Evolutionary conservation across 2,329 filamentous ascomycete species (phyloP).

Genomic region (Epichloe gansuensis): DNA sequence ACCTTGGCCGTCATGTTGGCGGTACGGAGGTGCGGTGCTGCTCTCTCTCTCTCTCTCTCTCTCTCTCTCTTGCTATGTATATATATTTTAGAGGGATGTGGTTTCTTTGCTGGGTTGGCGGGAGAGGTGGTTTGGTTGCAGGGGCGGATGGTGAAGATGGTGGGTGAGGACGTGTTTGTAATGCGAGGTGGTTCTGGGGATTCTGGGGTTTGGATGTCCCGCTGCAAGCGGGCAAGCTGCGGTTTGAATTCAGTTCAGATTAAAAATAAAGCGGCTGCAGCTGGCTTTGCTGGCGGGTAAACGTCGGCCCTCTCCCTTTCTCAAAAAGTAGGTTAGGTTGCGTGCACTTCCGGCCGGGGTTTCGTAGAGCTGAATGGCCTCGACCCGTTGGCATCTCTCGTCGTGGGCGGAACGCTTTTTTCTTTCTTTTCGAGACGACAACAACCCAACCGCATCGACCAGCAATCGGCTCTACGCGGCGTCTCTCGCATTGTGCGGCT

Average conservation of each 20-base stretch:
- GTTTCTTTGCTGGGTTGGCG: not conserved
- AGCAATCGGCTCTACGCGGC: slow-evolving; percentile 6
- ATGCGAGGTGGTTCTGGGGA: too few species aligned
- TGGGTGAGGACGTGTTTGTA: not conserved
- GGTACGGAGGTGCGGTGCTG: not conserved
- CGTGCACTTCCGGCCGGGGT: not conserved
- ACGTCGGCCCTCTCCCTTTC: slow-evolving; percentile 6
- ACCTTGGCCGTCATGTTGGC: slow-evolving; percentile 43
- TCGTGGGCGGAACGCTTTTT: not conserved
- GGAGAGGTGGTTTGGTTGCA: not conserved
- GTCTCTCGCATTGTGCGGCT: slow-evolving; percentile 4
- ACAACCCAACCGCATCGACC: not conserved
- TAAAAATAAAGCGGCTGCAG: too few species aligned
- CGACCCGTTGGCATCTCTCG: not conserved
- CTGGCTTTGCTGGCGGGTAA: slow-evolving; percentile 5
- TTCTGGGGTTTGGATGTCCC: not conserved
- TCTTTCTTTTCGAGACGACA: not conserved
- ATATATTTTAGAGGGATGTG: not conserved
- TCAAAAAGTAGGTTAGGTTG: not conserved
- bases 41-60: not conserved
- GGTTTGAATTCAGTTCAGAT: not conserved
- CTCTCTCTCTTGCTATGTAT: not conserved
- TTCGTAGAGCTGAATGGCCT: not conserved
- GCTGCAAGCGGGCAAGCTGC: not conserved
- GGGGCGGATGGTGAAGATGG: not conserved